These are phyloP conservation scores for Apiospora malaysiana DNA, from an alignment of 2,329 filamentous ascomycete genomes.

Conservation along the genomic window DNA sequence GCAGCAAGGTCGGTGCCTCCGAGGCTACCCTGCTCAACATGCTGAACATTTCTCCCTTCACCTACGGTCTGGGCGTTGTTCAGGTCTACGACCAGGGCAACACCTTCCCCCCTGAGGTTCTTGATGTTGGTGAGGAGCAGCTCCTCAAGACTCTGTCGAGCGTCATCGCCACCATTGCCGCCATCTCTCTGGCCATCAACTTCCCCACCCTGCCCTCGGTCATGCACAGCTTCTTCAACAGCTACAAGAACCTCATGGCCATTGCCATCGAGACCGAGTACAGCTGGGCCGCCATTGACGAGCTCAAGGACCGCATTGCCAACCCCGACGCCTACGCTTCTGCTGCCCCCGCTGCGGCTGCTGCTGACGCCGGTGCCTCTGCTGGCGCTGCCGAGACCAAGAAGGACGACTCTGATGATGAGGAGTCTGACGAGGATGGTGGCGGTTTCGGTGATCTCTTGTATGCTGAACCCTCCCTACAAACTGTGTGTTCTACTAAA, in stretches of 20 bases:
- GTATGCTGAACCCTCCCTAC: slow-evolving; percentile 45
- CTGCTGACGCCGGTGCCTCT: slow-evolving; percentile 57
- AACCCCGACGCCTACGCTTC: slow-evolving; percentile 97
- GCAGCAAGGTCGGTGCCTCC: slow-evolving; percentile 94
- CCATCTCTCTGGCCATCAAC: slow-evolving; percentile 88
- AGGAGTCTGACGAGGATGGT: slow-evolving; percentile 69
- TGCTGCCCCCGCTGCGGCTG: slow-evolving; percentile 73
- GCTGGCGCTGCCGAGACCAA: slow-evolving; percentile 64
- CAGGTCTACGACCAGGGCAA: slow-evolving; percentile 99
- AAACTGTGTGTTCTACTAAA: slow-evolving; percentile 5
- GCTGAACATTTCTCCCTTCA: slow-evolving; percentile 99
- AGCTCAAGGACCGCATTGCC: slow-evolving; percentile 99
- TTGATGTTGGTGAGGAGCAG: slow-evolving; percentile 95
- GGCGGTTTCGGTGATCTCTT: slow-evolving; percentile 85
- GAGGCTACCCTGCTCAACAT: slow-evolving; percentile 99
- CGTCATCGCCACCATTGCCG: slow-evolving; percentile 86
- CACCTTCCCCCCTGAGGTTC: slow-evolving; percentile 81
- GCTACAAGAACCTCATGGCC: slow-evolving; percentile 95
- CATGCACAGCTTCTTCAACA: slow-evolving; percentile 95
- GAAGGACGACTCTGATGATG: slow-evolving; percentile 71
- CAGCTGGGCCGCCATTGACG: slow-evolving; percentile 93
- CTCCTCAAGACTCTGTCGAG: slow-evolving; percentile 82
- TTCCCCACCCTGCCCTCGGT: slow-evolving; percentile 96
- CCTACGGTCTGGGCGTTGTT: slow-evolving; percentile 94
- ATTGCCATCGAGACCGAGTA: slow-evolving; percentile 90